Evolutionary conservation across 23 red algal species (phyloP).

Genomic region (Gracilariopsis chorda): DNA sequence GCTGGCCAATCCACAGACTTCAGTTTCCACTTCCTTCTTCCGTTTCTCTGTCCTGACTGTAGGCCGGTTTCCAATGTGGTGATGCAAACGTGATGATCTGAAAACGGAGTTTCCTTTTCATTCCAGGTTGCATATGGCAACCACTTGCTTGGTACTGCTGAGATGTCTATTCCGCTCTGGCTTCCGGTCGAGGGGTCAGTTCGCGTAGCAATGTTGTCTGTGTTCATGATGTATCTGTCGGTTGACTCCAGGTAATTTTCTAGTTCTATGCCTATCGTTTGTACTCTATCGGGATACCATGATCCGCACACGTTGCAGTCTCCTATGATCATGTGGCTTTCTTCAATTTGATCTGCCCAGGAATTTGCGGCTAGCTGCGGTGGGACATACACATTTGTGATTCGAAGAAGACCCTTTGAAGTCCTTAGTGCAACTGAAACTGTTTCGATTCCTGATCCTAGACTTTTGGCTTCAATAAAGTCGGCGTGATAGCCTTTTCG

Average conservation of each 20-base stretch:
- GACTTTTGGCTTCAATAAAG: no score
- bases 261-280: not conserved
- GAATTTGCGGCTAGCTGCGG: no score
- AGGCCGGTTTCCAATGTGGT: not conserved
- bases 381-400: no score
- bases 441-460: no score
- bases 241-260: not conserved
- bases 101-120: not conserved
- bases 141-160: not conserved
- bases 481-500: no score
- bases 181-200: not conserved
- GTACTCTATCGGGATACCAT: not conserved
- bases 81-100: not conserved
- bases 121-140: not conserved
- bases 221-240: not conserved
- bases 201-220: not conserved
- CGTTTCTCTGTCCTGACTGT: not conserved
- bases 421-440: no score
- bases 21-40: not conserved
- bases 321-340: not conserved
- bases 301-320: not conserved
- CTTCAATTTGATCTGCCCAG: no score
- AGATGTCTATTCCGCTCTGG: not conserved
- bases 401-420: no score
- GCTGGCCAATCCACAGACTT: not conserved